Evolutionary conservation across 176 grass and related monocot species (phyloP).

Genomic region (Carex pumila): DNA sequence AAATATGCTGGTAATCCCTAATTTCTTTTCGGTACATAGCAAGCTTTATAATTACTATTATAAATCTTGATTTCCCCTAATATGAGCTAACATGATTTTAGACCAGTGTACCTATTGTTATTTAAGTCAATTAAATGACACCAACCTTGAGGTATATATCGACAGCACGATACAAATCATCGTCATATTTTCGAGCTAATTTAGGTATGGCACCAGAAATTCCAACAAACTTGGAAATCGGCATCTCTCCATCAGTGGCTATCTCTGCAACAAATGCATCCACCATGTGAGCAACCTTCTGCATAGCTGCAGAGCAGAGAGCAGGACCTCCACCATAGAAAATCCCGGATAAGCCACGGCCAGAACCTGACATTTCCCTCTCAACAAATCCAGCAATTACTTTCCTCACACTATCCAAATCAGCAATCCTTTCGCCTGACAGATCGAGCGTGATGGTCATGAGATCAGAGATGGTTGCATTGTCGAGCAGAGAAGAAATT

Average conservation of each 20-base stretch:
- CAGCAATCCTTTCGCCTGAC: slow-evolving; percentile 24
- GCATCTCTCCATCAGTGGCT: slow-evolving; percentile 49
- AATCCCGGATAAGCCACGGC: background rate
- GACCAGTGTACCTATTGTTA: background rate
- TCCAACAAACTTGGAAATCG: slow-evolving; percentile 57
- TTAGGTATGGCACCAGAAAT: slow-evolving; percentile 57
- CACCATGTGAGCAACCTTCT: slow-evolving; percentile 46
- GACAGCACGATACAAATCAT: slow-evolving; percentile 33
- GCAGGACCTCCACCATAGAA: slow-evolving; percentile 7
- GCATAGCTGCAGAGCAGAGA: slow-evolving; percentile 22
- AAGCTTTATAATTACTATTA: background rate
- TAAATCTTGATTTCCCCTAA: background rate
- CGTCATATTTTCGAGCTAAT: slow-evolving; percentile 45
- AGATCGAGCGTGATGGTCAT: slow-evolving; percentile 40
- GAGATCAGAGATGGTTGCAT: slow-evolving; percentile 42
- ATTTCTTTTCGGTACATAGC: background rate
- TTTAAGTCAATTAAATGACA: background rate
- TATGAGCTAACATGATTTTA: background rate
- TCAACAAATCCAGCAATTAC: slow-evolving; percentile 57
- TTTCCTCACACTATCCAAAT: slow-evolving; percentile 52
- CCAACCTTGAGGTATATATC: slow-evolving; percentile 69
- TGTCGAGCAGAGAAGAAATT: slow-evolving; percentile 47
- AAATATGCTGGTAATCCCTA: background rate
- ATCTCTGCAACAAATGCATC: slow-evolving; percentile 71
- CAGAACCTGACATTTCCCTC: background rate